Base-by-base conservation (phyloP, 2,329 filamentous ascomycete species). In the Scedosporium dehoogii region DNA sequence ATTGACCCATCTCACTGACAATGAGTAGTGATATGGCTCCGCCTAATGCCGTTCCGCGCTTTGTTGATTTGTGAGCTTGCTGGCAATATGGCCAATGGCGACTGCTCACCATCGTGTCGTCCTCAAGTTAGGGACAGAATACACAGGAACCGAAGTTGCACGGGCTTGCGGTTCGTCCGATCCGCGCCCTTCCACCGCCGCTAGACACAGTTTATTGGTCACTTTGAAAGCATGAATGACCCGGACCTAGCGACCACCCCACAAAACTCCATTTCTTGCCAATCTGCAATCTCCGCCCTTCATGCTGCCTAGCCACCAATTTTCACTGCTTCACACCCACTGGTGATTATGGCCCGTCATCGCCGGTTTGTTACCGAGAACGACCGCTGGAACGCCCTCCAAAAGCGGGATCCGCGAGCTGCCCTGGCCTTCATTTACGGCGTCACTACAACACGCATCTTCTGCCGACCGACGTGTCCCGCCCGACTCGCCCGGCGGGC, bases 391-490 rank as follows among this genome's bases (percentile, higher is more conserved):
- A 66, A 67, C 27, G 75, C 75, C 12, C 69, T 78, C 4, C 67
- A 67, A 16, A 65, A 67, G 6, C 72, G 75, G 62, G 70, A 76
- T 60, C 57, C 74, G 41, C 62, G 63, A 41, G 73, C 75, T 29
- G 74, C 76, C 64, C 72, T 74, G 60, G 65, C 66, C 60, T 79
- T 79, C 61, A 71, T 79, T 57, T 79, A 79, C 67, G 76, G 66
- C 59, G 77, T 79, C 4, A 70, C 70, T 60, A 76, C 77, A 0
- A 79, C 77, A n/a, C 72, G 73, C 64, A 75, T 79, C 63, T 87
- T 84, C 72, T 87, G 85, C 69, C 79, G 84, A 1, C 84, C 85
- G 1, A 83, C 78, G 21, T 88, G 85, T 69, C 79, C 81, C 16
- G 82, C 83, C 2, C 79, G 85, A 0, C 78, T 87, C 12, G 83